A percentile compares a stretch with the other conserved stretches of the same genome.
These are phyloP conservation scores for Magnusiomyces tetraspermus DNA, from an alignment of 1,139 yeast species.

Conservation along the genomic window DNA sequence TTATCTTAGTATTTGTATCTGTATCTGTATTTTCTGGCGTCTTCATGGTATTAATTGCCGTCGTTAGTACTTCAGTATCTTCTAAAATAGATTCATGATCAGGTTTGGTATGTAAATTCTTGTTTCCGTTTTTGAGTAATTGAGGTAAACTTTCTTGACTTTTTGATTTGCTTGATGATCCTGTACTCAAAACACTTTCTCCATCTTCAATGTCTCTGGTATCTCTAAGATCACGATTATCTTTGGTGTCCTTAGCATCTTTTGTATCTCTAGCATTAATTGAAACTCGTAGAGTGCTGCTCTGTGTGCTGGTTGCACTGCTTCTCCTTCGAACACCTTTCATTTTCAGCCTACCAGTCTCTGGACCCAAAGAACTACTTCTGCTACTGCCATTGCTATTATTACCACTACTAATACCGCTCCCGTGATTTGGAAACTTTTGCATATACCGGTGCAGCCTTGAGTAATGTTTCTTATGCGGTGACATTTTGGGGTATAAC, in stretches of 20 bases:
- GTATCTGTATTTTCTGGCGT: not conserved
- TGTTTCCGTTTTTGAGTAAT: not conserved
- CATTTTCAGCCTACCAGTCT: not conserved
- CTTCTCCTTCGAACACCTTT: not conserved
- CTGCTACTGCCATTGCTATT: no score
- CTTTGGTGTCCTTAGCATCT: no score
- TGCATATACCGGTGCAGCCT: conserved; percentile 21
- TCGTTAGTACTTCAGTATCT: not conserved
- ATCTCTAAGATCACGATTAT: not conserved
- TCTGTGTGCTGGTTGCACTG: not conserved
- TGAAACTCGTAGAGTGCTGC: not conserved
- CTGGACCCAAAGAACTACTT: not conserved
- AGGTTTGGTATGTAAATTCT: not conserved
- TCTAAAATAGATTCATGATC: not conserved
- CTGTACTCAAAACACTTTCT: not conserved
- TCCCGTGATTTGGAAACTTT: not conserved
- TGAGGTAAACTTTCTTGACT: not conserved
- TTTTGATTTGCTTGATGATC: not conserved
- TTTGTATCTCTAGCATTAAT: no score
- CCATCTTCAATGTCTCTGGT: not conserved
- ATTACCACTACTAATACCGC: no score
- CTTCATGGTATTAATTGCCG: not conserved
- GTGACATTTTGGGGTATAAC: conserved; percentile 19
- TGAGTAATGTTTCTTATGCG: conserved; percentile 28
- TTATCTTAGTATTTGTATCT: no score